Evolutionary conservation across 805 yeast species (phyloP), one percentile per base, ranked within the genome.

Genomic region (Candida montana): DNA sequence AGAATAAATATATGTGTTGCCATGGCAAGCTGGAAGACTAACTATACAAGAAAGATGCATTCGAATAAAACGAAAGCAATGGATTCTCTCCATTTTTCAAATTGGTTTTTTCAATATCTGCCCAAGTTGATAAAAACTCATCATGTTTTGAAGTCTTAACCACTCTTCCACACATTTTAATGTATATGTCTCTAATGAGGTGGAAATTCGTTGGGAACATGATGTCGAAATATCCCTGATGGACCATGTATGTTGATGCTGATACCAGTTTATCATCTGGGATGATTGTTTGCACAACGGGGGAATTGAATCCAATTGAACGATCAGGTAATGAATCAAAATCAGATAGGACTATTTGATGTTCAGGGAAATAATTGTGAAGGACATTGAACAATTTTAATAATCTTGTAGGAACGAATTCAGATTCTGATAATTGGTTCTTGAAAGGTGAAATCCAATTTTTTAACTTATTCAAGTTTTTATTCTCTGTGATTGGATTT

Each of bases 171-270:
- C 81, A 74, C 13, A 84, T 74, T 46, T 74, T 74, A 15, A 68
- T 65, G 55, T 87, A 88, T 45, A 86, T 46, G 37, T 79, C 82
- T 31, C 75, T 68, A 4, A 79, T 77, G 8, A 79, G 64, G 7
- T 64, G 62, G 59, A 87, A 88, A 54, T 87, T 83, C 0, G 95
- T 87, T 9, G 95, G 86, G 55, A 87, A 87, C 82, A 85, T 78
- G 38, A 87, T 86, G 59, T 87, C 95, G 57, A 85, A 87, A 54
- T 73, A 83, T 0, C 95, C 96, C 57, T 85, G 95, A 31, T 81
- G 72, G n/a, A 76, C 82, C 90, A 87, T 81, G 58, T 79, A 86
- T 0, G 90, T 79, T 30, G 79, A 71, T 0, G 81, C 75, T 17
- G 84, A 79, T 5, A 85, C 72, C 81, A 83, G 82, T 42, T 70